Evolutionary conservation across 176 grass and related monocot species (phyloP), one percentile per base, ranked within the genome.

Genomic region (Poa annua): DNA sequence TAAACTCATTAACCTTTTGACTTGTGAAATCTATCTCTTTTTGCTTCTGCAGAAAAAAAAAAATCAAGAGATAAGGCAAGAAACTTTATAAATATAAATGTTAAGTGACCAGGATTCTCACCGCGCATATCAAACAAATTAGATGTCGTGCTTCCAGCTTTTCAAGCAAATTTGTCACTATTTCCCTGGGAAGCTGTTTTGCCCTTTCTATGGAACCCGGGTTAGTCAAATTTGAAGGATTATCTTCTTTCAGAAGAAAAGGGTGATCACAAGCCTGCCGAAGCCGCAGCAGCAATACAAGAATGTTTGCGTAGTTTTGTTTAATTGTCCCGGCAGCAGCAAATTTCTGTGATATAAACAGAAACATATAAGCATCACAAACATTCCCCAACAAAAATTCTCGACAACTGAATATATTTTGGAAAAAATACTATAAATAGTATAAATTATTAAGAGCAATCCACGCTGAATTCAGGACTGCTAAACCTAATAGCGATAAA

Each of bases 211-310:
- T 85, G 22, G 90, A 95, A 47, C 38, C 57, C 42, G 33, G 64
- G 29, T 86, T 85, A 35, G 81, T 78, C 55, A 71, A 81, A 76
- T 98, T 87, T 61, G 90, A 78, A 56, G 89, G 76, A 42, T 86
- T 77, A 19, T 89, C 88, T 19, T 91, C 90, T 44, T 94, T 90
- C 54, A 91, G 85, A 83, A 98, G 92, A 89, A 86, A 29, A 45
- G 92, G 92, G 68, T 98, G 96, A 38, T 98, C 90, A 55, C 96
- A 98, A 49, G 96, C 96, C 83, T 98, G 96, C 59, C 96, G 77
- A 83, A 98, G 96, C 42, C 96, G 86, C 67, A 98, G 74, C 22
- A 95, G 74, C 86, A 98, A 83, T 59, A 95, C 75, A 84, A 98
- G 93, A 79, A 98, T 98, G 71, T 76, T 90, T 38, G 96, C 96